These are phyloP conservation scores for Eimeria nieschulzi DNA, from an alignment of 169 alveolate genomes.

Conservation along the genomic window DNA sequence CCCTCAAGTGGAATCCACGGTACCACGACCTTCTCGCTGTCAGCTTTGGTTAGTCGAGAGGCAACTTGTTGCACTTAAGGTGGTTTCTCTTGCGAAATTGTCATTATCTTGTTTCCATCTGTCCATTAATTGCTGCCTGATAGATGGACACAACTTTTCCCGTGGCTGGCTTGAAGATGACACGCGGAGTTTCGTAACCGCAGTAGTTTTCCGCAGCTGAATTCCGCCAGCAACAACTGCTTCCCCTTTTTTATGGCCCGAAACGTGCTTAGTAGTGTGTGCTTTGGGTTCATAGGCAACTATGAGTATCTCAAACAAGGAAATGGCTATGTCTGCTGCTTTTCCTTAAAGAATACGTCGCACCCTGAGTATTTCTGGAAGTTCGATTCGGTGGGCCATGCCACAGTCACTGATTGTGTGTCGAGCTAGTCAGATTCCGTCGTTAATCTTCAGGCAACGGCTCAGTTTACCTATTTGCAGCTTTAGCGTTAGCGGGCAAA, in stretches of 20 bases:
- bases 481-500: no score
- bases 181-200: no score
- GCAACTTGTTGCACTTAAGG: slow-evolving; percentile 1
- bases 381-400: slow-evolving; percentile 84
- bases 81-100: not conserved
- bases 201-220: no score
- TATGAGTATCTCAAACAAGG: slow-evolving; percentile 90
- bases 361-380: slow-evolving; percentile 93
- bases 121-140: not conserved
- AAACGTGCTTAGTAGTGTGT: not conserved
- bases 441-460: no score
- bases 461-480: no score
- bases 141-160: no score
- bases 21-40: slow-evolving; percentile 94
- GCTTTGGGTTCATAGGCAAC: slow-evolving; percentile 77
- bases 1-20: slow-evolving; percentile 93
- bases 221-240: no score
- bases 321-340: slow-evolving; percentile 92
- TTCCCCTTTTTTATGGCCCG: no score
- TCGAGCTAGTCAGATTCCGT: not conserved
- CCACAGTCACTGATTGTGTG: not conserved
- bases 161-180: no score
- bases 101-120: not conserved
- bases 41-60: slow-evolving; percentile 86
- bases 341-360: slow-evolving; percentile 91